These are phyloP conservation scores for Gnetum montanum DNA, from an alignment of 75 land plant species.

Conservation along the genomic window DNA sequence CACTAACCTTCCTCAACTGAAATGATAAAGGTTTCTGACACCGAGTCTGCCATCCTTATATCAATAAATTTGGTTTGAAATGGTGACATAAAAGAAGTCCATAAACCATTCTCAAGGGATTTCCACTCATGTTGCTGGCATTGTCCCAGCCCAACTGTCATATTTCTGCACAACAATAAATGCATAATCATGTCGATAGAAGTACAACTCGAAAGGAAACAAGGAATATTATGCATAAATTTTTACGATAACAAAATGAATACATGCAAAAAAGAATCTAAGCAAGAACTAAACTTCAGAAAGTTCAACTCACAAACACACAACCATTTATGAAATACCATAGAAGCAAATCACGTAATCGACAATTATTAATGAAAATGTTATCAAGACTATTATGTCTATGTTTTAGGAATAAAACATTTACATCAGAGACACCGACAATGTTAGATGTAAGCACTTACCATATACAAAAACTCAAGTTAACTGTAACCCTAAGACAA, in stretches of 20 bases:
- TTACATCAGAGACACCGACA: no score
- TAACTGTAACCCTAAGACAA: no score
- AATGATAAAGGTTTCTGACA: constrained; percentile 42
- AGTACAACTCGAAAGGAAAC: background rate
- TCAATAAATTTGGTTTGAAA: constrained; percentile 64
- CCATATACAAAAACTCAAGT: no score
- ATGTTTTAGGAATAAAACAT: no score
- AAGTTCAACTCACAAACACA: background rate
- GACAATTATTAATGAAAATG: no score
- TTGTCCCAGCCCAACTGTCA: constrained; percentile 48
- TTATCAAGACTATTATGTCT: no score
- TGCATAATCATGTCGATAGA: background rate
- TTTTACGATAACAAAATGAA: background rate
- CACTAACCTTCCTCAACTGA: constrained; percentile 59
- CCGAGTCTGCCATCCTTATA: constrained; percentile 44
- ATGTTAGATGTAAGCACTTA: no score
- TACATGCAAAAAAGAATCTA: background rate
- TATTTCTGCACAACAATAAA: constrained; percentile 37
- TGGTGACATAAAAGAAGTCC: constrained; percentile 64
- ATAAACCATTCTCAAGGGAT: constrained; percentile 48
- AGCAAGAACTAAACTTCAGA: background rate
- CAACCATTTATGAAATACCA: no score
- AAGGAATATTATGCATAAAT: no score
- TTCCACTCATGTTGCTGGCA: constrained; percentile 66
- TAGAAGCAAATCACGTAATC: no score